Percentiles rank a stretch among this genome's conserved stretches.
phyloP scores from a whole-genome alignment of 2,329 filamentous ascomycete genomes.

The Paramyrothecium roridum region DNA sequence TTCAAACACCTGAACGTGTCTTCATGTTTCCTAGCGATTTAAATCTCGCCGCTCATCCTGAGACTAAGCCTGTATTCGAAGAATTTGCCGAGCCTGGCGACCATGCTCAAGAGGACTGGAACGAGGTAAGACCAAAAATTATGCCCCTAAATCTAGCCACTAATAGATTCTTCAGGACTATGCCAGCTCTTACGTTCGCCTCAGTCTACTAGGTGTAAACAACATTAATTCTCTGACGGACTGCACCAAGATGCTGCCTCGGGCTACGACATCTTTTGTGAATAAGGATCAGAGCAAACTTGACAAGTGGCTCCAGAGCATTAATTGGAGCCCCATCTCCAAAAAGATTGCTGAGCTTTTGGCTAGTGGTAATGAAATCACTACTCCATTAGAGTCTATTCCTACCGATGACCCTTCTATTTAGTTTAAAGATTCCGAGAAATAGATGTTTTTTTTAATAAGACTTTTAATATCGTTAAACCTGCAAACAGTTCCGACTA shows the following conservation, averaged over 20 bases:
- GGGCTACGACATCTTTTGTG: constrained; percentile 43
- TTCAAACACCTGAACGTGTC: constrained; percentile 23
- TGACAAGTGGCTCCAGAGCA: background rate
- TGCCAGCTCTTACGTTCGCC: constrained; percentile 45
- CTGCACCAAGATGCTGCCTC: constrained; percentile 43
- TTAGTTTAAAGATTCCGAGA: too few species aligned
- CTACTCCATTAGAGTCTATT: background rate
- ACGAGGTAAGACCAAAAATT: too few species aligned
- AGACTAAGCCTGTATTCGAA: constrained; percentile 29
- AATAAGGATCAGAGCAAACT: background rate
- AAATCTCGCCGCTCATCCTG: constrained; percentile 28
- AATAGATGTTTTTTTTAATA: too few species aligned
- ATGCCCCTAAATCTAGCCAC: too few species aligned
- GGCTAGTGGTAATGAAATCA: background rate
- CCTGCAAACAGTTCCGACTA: too few species aligned
- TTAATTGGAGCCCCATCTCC: background rate
- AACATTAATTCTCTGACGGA: constrained; percentile 52
- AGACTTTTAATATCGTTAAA: too few species aligned
- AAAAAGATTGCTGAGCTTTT: background rate
- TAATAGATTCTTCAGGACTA: constrained; percentile 39
- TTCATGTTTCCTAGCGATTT: constrained; percentile 38
- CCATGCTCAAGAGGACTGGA: background rate
- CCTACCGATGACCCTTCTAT: background rate
- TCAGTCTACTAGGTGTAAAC: constrained; percentile 50
- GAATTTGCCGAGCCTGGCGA: constrained; percentile 19